phyloP scores from a whole-genome alignment of 331 rosid species.

The Rosa hybrid region DNA sequence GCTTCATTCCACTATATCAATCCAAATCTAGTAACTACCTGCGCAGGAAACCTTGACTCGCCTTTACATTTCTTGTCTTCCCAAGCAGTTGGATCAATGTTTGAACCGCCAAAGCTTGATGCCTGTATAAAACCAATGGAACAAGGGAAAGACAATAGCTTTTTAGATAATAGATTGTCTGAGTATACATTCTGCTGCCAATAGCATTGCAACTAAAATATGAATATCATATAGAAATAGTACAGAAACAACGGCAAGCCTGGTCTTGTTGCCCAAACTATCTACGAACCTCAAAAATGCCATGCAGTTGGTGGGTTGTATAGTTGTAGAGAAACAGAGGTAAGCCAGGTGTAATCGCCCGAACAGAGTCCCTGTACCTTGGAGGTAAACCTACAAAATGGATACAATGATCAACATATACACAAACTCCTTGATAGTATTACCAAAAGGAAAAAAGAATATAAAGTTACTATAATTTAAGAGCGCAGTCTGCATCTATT shows the following conservation, averaged over 20 bases:
- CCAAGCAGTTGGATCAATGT: constrained; percentile 99
- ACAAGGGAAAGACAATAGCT: background rate
- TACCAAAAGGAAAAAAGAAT: background rate
- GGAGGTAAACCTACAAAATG: constrained; percentile 85
- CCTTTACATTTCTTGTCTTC: constrained; percentile 99
- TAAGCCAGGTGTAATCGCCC: constrained; percentile 96
- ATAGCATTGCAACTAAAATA: constrained; percentile 6
- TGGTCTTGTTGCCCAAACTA: background rate
- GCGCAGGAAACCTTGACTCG: constrained; percentile 99
- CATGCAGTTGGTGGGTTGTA: constrained; percentile 96
- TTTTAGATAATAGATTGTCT: background rate
- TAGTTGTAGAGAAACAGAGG: constrained; percentile 95
- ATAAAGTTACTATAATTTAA: background rate
- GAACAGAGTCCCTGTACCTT: constrained; percentile 94
- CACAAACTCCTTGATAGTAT: background rate
- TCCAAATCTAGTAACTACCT: constrained; percentile 53
- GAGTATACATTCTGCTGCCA: background rate
- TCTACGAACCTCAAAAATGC: constrained; percentile 81
- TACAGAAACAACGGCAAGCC: background rate
- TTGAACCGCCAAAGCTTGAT: constrained; percentile 95
- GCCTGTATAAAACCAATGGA: constrained; percentile 56
- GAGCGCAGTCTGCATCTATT: background rate
- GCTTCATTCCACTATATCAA: constrained; percentile 9
- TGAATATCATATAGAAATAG: background rate
- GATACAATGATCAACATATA: constrained; percentile 26